Base-by-base conservation (phyloP, 768 basidiomycete species). In the Daedalea quercina region DNA sequence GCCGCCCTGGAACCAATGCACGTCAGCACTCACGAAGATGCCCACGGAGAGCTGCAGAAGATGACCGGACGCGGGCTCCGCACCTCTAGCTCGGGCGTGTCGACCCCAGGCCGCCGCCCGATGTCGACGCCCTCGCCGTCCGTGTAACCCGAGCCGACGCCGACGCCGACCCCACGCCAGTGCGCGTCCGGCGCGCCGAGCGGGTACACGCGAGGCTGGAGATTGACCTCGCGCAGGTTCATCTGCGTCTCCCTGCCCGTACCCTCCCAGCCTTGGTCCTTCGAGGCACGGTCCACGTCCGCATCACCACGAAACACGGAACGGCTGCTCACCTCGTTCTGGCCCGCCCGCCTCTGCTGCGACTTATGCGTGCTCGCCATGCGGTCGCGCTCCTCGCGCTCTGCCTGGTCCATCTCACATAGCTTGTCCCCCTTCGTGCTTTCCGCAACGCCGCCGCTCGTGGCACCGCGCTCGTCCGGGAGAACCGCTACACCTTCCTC, bases 401-500 rank as follows among this genome's bases (percentile, higher is more conserved):
- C 44, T 3, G 20, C 11, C 31, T 35, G 20, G 25, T 46, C 44
- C 51, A 41, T 46, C 51, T 52, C 40, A 3, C 25, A 33, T 3
- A 49, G 34, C 23, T 57, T 53, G 34, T 53, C 52, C n/a, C 55
- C 55, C n/a, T 51, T 35, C 46, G 17, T 22, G 24, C 42, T 49
- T 41, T 42, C 20, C 43, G 23, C 46, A 41, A 19, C 26, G 34
- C 26, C 35, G n/a, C 24, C 49, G n/a, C 41, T 45, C 0, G 47
- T 28, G 40, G 42, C 25, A 28, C 28, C 43, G 11, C 54, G 52
- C 50, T 79, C 77, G 9, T 78, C 74, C 1, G 79, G 80, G 0
- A 77, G 61, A 37, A 71, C 65, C 4, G 76, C 79, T 11, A 80
- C 76, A 4, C 71, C 72, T 15, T 68, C 67, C 56, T 81, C 79